Evolutionary conservation across 208 protist species (phyloP).

Genomic region (Leishmania amazonensis): DNA sequence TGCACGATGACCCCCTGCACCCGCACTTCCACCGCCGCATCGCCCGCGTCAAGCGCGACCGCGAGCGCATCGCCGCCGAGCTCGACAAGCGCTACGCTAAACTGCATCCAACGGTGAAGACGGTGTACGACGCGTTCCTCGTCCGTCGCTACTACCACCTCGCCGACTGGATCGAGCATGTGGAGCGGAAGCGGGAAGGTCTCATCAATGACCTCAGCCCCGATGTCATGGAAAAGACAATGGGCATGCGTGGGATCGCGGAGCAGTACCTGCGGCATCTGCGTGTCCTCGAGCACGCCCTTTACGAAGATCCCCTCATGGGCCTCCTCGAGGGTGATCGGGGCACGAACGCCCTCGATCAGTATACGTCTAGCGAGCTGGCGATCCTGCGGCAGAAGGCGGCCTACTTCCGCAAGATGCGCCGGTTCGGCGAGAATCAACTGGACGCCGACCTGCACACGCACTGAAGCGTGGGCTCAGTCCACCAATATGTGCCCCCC

Average conservation of each 20-base stretch:
- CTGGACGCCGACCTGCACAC: conserved; percentile 76
- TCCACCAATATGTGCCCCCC: neutral
- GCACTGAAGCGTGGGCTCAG: conserved; percentile 38
- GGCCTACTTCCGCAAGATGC: conserved; percentile 83
- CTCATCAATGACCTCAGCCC: conserved; percentile 71
- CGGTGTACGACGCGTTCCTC: conserved; percentile 84
- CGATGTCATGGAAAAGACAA: conserved; percentile 50
- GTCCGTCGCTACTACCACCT: conserved; percentile 86
- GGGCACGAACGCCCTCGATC: conserved; percentile 27
- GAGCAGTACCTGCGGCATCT: conserved; percentile 61
- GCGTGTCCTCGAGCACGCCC: conserved; percentile 45
- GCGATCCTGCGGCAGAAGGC: conserved; percentile 86
- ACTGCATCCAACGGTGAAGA: conserved; percentile 86
- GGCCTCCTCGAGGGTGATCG: conserved; percentile 47
- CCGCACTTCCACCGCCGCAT: conserved; percentile 74
- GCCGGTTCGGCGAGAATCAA: conserved; percentile 74
- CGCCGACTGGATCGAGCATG: conserved; percentile 75
- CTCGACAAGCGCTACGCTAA: conserved; percentile 73
- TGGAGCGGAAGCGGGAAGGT: conserved; percentile 68
- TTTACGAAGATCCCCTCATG: conserved; percentile 61
- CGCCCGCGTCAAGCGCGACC: conserved; percentile 51
- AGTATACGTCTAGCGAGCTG: conserved; percentile 70
- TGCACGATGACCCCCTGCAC: conserved; percentile 86
- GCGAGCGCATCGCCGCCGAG: conserved; percentile 66
- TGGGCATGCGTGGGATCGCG: conserved; percentile 49